Evolutionary conservation across 345 rosid species (phyloP).

Genomic region (Hibiscus mutabilis): DNA sequence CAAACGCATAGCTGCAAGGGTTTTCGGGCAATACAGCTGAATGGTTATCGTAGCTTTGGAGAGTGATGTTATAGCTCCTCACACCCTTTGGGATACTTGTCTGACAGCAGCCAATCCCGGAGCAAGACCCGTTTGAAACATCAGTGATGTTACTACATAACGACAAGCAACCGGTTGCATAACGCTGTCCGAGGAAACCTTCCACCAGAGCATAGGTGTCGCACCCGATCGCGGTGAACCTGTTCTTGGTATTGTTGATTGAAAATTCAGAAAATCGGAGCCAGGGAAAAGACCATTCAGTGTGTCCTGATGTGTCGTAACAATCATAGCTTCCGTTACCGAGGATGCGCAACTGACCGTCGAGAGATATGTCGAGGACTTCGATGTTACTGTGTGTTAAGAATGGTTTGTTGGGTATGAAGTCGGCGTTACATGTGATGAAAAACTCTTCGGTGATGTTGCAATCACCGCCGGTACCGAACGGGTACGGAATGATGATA

Average conservation of each 20-base stretch:
- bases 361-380: background rate
- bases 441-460: background rate
- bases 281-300: background rate
- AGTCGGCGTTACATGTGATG: slow-evolving; percentile 6
- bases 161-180: background rate
- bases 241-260: background rate
- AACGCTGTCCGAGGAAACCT: background rate
- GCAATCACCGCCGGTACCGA: slow-evolving; percentile 12
- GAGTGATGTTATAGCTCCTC: background rate
- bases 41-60: background rate
- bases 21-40: background rate
- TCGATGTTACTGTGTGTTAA: background rate
- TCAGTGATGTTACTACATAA: background rate
- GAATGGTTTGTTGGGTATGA: background rate
- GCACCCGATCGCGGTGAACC: background rate
- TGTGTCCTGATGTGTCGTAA: background rate
- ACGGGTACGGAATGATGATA: slow-evolving; percentile 17
- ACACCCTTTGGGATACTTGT: background rate
- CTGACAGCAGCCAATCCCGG: background rate
- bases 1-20: slow-evolving; percentile 3
- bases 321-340: background rate
- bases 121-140: background rate
- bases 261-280: background rate
- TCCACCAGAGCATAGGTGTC: background rate
- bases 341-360: background rate